Percentiles rank a stretch among this genome's conserved stretches.
Evolutionary conservation across 148 eudicot genomes (phyloP).

Genomic region (Silene latifolia): DNA sequence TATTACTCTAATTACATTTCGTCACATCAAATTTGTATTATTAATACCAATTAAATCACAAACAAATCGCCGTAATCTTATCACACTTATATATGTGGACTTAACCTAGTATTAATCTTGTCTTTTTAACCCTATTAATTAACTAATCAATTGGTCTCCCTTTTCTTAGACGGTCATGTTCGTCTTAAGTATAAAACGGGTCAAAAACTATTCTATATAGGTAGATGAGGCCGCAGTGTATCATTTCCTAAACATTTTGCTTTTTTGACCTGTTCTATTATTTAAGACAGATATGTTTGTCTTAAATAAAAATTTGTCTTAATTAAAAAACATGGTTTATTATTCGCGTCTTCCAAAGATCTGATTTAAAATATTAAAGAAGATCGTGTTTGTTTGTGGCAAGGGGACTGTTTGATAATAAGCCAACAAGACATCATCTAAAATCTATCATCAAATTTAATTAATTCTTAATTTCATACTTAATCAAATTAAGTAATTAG

Average conservation of each 20-base stretch:
- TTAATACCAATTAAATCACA: slow-evolving; percentile 5
- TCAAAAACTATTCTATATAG: too few species aligned
- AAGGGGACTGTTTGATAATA: slow-evolving; percentile 12
- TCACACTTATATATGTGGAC: slow-evolving; percentile 7
- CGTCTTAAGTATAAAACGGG: too few species aligned
- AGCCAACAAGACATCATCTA: slow-evolving; percentile 11
- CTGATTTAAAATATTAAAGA: not conserved
- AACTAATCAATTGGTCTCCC: too few species aligned
- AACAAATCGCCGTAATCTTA: slow-evolving; percentile 5
- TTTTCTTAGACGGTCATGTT: too few species aligned
- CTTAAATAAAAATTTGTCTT: too few species aligned
- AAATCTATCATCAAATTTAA: not conserved
- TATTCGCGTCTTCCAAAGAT: not conserved
- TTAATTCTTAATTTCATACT: not conserved
- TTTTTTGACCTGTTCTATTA: too few species aligned
- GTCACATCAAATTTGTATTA: not conserved
- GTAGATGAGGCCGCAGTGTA: too few species aligned
- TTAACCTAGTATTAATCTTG: slow-evolving; percentile 20
- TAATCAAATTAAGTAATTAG: not conserved
- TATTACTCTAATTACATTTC: not conserved
- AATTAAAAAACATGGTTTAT: not conserved
- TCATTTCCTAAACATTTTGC: too few species aligned
- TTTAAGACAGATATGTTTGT: too few species aligned
- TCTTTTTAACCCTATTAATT: not conserved
- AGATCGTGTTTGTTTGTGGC: slow-evolving; percentile 20